Percentiles rank a stretch among this genome's conserved stretches.
phyloP scores from a whole-genome alignment of 345 rosid genomes.

The Litchi chinensis region DNA sequence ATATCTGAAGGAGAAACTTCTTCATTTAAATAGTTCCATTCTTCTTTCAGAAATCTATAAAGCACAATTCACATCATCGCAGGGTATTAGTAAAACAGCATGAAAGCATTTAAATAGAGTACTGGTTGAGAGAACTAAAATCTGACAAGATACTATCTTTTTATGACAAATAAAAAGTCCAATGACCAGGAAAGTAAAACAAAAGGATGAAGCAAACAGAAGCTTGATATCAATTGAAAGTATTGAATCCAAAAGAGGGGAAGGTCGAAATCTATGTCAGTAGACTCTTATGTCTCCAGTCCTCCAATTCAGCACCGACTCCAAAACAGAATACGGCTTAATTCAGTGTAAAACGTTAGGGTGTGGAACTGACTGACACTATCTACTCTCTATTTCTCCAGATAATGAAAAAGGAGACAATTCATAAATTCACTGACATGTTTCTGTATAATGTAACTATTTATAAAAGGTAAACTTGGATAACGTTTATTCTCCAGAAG shows the following conservation, averaged over 20 bases:
- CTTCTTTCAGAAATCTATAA: constrained; percentile 70
- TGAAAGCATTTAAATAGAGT: constrained; percentile 18
- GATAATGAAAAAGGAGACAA: not conserved
- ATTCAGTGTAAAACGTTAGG: not conserved
- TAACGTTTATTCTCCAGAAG: not conserved
- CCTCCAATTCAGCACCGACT: constrained; percentile 3
- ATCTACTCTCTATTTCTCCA: not conserved
- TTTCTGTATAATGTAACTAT: not conserved
- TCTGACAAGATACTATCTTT: not conserved
- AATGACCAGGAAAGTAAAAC: not conserved
- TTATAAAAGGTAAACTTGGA: not conserved
- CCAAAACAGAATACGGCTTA: not conserved
- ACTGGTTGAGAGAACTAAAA: not conserved
- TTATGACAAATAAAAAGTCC: not conserved
- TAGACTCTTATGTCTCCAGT: not conserved
- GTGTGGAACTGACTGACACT: not conserved
- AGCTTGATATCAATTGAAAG: not conserved
- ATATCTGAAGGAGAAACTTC: constrained; percentile 50
- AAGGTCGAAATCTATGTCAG: not conserved
- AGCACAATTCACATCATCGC: constrained; percentile 15
- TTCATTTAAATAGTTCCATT: constrained; percentile 72
- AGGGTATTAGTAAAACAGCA: constrained; percentile 1
- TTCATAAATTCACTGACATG: not conserved
- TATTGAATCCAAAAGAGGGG: not conserved
- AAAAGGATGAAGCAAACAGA: not conserved